Evolutionary conservation across 2,329 filamentous ascomycete genomes (phyloP).

Genomic region (Alternaria gansuensis): DNA sequence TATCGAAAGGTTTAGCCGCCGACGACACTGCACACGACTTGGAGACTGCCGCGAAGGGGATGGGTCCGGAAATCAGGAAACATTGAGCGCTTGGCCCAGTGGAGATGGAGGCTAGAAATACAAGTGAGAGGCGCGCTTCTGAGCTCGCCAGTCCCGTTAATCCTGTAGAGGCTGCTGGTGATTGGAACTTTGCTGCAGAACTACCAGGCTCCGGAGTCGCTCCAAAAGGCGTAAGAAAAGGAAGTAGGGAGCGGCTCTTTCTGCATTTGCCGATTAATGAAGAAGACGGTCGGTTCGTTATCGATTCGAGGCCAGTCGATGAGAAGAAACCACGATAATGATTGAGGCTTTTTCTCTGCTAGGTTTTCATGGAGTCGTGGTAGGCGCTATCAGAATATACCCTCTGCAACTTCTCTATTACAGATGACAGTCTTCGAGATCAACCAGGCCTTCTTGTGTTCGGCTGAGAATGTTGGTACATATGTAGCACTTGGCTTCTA

Average conservation of each 20-base stretch:
- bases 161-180: constrained; percentile 18
- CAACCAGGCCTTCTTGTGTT: neutral
- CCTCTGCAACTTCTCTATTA: neutral
- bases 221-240: constrained; percentile 2
- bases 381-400: neutral
- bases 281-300: constrained; percentile 10
- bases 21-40: constrained; percentile 24
- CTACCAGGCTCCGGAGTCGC: constrained; percentile 24
- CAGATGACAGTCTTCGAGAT: neutral
- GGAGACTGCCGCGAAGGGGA: constrained; percentile 19
- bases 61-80: constrained; percentile 14
- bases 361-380: neutral
- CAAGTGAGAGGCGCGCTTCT: constrained; percentile 13
- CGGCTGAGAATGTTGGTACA: neutral
- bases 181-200: constrained; percentile 22
- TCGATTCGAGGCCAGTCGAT: constrained; percentile 10
- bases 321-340: constrained; percentile 18
- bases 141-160: constrained; percentile 26
- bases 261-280: constrained; percentile 26
- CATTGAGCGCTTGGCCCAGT: constrained; percentile 5
- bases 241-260: constrained; percentile 24
- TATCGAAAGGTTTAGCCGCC: neutral
- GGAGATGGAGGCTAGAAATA: constrained; percentile 14
- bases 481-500: neutral
- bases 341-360: neutral